Evolutionary conservation across 2,329 filamentous ascomycete genomes (phyloP).

Genomic region (Fusarium falciforme): DNA sequence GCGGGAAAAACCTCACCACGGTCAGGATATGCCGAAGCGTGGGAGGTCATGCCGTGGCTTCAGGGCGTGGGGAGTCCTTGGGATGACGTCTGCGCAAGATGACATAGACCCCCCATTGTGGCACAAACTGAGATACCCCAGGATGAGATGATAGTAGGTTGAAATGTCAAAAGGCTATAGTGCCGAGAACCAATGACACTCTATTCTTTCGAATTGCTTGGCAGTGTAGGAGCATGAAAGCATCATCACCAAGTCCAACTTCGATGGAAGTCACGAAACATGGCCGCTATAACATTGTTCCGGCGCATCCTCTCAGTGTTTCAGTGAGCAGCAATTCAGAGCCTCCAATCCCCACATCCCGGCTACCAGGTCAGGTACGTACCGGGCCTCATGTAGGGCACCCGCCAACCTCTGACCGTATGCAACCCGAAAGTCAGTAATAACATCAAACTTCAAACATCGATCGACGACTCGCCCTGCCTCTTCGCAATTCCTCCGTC

Average conservation of each 20-base stretch:
- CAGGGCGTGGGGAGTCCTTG: not conserved
- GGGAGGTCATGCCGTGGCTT: not conserved
- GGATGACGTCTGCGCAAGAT: not conserved
- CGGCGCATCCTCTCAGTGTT: not conserved
- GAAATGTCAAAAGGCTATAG: not conserved
- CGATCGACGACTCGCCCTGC: conserved; percentile 31
- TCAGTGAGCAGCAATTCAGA: not conserved
- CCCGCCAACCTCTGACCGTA: conserved; percentile 21
- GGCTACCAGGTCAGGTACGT: conserved; percentile 4
- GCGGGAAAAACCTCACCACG: not conserved
- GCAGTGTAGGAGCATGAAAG: not conserved
- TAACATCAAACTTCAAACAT: conserved; percentile 25
- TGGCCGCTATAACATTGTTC: conserved; percentile 24
- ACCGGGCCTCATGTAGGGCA: conserved; percentile 20
- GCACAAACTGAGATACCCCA: not conserved
- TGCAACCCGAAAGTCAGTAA: conserved; percentile 39
- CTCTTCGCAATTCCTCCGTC: conserved; percentile 37
- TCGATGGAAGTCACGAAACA: not conserved
- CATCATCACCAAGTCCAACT: not conserved
- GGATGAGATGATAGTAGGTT: not conserved
- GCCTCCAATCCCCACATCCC: conserved; percentile 6
- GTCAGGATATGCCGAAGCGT: conserved; percentile 9
- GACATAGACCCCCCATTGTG: not conserved
- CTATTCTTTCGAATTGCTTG: not conserved
- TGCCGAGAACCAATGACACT: not conserved